Evolutionary conservation across 805 yeast genomes (phyloP), one percentile per base, ranked within the genome.

Genomic region (Hagleromyces aurorensis): DNA sequence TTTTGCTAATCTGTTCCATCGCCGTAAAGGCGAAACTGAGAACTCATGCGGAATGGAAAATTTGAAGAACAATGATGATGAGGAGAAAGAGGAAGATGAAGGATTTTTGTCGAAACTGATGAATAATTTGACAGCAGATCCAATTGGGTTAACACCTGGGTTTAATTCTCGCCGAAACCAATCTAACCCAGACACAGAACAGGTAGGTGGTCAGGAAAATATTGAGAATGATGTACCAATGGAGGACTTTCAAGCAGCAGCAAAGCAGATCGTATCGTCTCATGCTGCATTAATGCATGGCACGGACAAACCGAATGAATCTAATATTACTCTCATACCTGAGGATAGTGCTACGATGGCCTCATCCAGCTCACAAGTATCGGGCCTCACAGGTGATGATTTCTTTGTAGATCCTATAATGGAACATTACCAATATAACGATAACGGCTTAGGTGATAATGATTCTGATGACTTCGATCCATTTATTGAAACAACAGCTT

Each of bases 191-290:
- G 75, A 69, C 21, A 40, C 42, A 44, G 62, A 44, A 49, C 47
- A 38, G 30, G 48, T 10, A 38, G 55, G 20, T 33, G 47, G 46
- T 30, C 50, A 46, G 30, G 41, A 41, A 10, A 34, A 29, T n/a
- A 23, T 32, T 7, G 45, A 44, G 6, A 52, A 55, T 10, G 57
- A 59, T n/a, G 60, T 71, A 8, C 75, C 70, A 34, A 44, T 70
- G 61, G 57, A 55, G 11, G 59, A 56, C 14, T 38, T 73, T 25
- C 63, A 63, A 16, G 59, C 63, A 20, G 78, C 75, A 38, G 84
- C 83, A 1, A 62, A 64, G 30, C 66, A 67, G 17, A 59, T 77
- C 34, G 68, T 77, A 5, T 57, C 64, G 14, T 62, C 65, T 5
- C 80, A 75, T 48, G 61, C 64, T 9, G n/a, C n/a, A n/a, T n/a